phyloP scores from a whole-genome alignment of 1,284 basidiomycete species.

The Rhodotorula sp. region DNA sequence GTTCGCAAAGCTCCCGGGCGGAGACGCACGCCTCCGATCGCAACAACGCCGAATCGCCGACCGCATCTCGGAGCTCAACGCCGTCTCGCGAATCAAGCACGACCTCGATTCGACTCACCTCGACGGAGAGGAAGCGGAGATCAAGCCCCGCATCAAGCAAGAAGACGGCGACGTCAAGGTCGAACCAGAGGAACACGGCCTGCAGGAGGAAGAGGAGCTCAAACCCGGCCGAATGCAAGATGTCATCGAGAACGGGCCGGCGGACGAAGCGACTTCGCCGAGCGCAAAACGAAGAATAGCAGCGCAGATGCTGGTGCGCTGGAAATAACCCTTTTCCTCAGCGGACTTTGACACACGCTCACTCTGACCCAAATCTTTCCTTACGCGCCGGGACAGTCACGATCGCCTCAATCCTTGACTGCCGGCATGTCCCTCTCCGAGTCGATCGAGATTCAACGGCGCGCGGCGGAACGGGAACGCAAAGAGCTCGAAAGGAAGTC shows the following conservation, averaged over 20 bases:
- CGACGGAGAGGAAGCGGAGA: neutral
- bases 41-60: slow-evolving; percentile 25
- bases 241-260: neutral
- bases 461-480: slow-evolving; percentile 21
- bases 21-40: slow-evolving; percentile 15
- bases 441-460: slow-evolving; percentile 28
- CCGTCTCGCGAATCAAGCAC: slow-evolving; percentile 15
- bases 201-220: neutral
- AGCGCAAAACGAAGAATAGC: slow-evolving; percentile 28
- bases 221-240: slow-evolving; percentile 2
- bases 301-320: slow-evolving; percentile 21
- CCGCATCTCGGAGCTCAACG: slow-evolving; percentile 21
- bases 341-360: neutral
- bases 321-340: neutral
- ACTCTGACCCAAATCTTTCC: neutral
- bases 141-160: neutral
- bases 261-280: slow-evolving; percentile 17
- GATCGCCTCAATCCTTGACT: slow-evolving; percentile 5
- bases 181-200: neutral
- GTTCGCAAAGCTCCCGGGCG: slow-evolving; percentile 26
- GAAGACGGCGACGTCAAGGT: slow-evolving; percentile 1
- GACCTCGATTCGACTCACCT: slow-evolving; percentile 30
- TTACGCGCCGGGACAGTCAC: neutral
- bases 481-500: slow-evolving; percentile 1
- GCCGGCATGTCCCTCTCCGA: slow-evolving; percentile 27